Percentiles rank a stretch among this genome's conserved stretches.
Evolutionary conservation across 2,329 filamentous ascomycete genomes (phyloP).

Genomic region (Hirsutella minnesotensis): DNA sequence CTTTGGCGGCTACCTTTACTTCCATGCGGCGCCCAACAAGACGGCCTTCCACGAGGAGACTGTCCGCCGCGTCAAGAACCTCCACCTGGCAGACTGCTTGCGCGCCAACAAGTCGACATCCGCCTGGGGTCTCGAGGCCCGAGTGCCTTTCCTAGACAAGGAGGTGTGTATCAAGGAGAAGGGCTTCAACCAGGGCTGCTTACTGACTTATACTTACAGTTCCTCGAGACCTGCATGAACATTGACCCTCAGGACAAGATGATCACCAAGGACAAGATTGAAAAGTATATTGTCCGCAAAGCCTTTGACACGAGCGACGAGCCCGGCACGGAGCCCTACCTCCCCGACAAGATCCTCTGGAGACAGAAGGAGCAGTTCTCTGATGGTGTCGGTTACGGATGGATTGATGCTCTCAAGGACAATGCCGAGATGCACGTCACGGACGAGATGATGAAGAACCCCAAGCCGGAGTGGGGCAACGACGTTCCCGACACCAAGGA

Average conservation of each 20-base stretch:
- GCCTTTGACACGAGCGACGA: slow-evolving; percentile 91
- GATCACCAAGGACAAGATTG: slow-evolving; percentile 79
- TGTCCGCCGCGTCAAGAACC: slow-evolving; percentile 86
- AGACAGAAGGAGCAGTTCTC: slow-evolving; percentile 99
- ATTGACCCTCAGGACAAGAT: slow-evolving; percentile 93
- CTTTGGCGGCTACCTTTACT: slow-evolving; percentile 97
- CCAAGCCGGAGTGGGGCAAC: slow-evolving; percentile 87
- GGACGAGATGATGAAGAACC: slow-evolving; percentile 97
- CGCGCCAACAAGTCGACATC: slow-evolving; percentile 98
- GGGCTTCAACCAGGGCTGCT: neutral
- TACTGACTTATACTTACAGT: slow-evolving; percentile 32
- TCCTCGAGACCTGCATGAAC: slow-evolving; percentile 86
- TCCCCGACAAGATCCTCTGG: slow-evolving; percentile 95
- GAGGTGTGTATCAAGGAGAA: slow-evolving; percentile 35
- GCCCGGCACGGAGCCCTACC: slow-evolving; percentile 68
- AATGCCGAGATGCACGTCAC: slow-evolving; percentile 80
- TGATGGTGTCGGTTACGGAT: slow-evolving; percentile 95
- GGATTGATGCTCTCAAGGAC: slow-evolving; percentile 97
- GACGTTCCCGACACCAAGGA: slow-evolving; percentile 96
- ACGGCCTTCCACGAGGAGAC: slow-evolving; percentile 93
- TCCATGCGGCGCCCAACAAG: slow-evolving; percentile 86
- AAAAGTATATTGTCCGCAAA: slow-evolving; percentile 97
- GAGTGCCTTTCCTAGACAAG: slow-evolving; percentile 97
- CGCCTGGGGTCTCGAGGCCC: slow-evolving; percentile 94
- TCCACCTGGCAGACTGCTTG: slow-evolving; percentile 91